phyloP scores from a whole-genome alignment of 1,284 basidiomycete genomes.

The Inonotus obliquus region DNA sequence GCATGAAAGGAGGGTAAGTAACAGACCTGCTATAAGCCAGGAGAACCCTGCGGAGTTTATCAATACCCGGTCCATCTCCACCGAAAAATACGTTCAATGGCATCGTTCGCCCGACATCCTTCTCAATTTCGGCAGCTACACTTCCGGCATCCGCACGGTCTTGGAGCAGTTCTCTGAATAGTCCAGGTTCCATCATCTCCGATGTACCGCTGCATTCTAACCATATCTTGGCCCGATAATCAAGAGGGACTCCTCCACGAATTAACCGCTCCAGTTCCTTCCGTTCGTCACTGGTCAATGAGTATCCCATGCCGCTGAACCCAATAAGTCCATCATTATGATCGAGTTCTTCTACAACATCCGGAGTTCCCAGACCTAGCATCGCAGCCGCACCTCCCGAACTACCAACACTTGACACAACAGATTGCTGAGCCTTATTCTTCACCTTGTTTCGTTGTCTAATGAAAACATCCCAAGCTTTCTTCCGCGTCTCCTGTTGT shows the following conservation, averaged over 20 bases:
- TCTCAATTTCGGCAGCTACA: conserved; percentile 85
- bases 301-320: conserved; percentile 80
- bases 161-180: conserved; percentile 81
- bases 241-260: conserved; percentile 82
- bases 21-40: conserved; percentile 86
- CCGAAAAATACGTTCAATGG: conserved; percentile 97
- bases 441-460: conserved; percentile 54
- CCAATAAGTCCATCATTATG: conserved; percentile 81
- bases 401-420: conserved; percentile 20
- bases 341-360: conserved; percentile 63
- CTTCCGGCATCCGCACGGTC: conserved; percentile 50
- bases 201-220: conserved; percentile 88
- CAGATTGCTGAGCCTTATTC: conserved; percentile 30
- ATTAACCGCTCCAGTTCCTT: conserved; percentile 78
- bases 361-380: conserved; percentile 57
- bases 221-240: conserved; percentile 87
- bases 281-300: conserved; percentile 71
- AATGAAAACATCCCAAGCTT: conserved; percentile 89
- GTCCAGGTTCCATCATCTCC: conserved; percentile 89
- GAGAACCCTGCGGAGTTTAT: conserved; percentile 86
- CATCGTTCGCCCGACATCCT: conserved; percentile 93
- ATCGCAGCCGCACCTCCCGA: conserved; percentile 49
- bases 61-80: conserved; percentile 89
- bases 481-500: conserved; percentile 68
- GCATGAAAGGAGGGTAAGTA: conserved; percentile 4